Percentiles rank a stretch among this genome's conserved stretches.
phyloP scores from a whole-genome alignment of 352 stramenopile species.

The Phytophthora tubulina region DNA sequence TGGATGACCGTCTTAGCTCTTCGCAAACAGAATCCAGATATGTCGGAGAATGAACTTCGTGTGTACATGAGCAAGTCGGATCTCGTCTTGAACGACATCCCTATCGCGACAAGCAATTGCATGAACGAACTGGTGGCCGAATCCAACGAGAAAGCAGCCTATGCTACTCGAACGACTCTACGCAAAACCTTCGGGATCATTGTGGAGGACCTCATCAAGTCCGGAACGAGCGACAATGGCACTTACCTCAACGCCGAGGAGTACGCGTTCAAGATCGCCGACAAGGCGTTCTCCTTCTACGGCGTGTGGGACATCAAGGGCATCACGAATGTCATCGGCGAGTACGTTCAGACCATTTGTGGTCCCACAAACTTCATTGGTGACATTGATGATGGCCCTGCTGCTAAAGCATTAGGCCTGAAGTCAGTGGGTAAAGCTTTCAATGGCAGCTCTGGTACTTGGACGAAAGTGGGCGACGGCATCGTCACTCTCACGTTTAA shows the following conservation, averaged over 20 bases:
- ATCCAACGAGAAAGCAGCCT: constrained; percentile 18
- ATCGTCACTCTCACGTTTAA: constrained; percentile 1
- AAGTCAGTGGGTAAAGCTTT: constrained; percentile 2
- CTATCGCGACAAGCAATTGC: constrained; percentile 44
- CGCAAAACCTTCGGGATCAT: constrained; percentile 37
- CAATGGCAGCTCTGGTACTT: constrained; percentile 9
- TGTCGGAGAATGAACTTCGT: constrained; percentile 30
- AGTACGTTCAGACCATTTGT: constrained; percentile 28
- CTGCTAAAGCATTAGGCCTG: constrained; percentile 5
- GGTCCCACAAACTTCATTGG: constrained; percentile 11
- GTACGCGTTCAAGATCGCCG: constrained; percentile 43
- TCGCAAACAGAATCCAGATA: constrained; percentile 16
- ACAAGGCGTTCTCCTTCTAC: constrained; percentile 46
- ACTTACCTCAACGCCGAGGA: constrained; percentile 33
- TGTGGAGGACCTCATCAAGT: constrained; percentile 48
- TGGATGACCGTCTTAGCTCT: constrained; percentile 26
- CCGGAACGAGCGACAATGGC: constrained; percentile 31
- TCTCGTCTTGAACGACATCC: constrained; percentile 55
- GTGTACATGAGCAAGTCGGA: constrained; percentile 36
- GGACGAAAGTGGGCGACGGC: constrained; percentile 15
- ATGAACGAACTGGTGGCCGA: constrained; percentile 37
- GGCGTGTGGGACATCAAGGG: constrained; percentile 47
- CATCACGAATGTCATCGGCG: constrained; percentile 31
- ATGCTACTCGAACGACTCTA: constrained; percentile 47
- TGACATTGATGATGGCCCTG: constrained; percentile 10